These are phyloP conservation scores for Vanderwaltozyma verrucispora DNA, from an alignment of 805 yeast species.

Conservation along the genomic window DNA sequence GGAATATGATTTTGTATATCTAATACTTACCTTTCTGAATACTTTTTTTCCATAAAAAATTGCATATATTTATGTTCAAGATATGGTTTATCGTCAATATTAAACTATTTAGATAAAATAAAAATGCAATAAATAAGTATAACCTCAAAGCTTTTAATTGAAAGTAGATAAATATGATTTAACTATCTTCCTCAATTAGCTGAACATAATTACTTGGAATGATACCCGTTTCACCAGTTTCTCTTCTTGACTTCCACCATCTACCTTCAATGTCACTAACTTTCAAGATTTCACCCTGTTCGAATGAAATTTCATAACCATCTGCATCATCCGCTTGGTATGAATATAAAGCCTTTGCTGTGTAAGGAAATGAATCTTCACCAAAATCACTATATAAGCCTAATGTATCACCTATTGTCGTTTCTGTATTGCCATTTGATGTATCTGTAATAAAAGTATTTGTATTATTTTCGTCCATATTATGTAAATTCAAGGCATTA, in stretches of 20 bases:
- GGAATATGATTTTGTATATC: no score
- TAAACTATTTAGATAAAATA: no score
- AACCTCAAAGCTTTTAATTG: no score
- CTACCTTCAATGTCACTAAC: constrained; percentile 90
- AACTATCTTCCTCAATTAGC: constrained; percentile 41
- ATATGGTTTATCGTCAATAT: no score
- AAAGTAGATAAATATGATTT: no score
- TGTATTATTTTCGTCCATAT: constrained; percentile 8
- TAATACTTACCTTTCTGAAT: no score
- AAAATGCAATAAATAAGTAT: no score
- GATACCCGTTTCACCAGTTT: constrained; percentile 88
- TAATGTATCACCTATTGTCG: constrained; percentile 29
- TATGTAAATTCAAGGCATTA: not conserved
- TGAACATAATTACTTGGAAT: constrained; percentile 93
- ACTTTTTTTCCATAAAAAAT: no score
- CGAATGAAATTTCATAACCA: constrained; percentile 83
- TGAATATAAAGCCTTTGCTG: constrained; percentile 77
- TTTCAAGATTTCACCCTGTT: constrained; percentile 81
- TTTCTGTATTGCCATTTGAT: constrained; percentile 24
- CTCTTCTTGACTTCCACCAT: constrained; percentile 96
- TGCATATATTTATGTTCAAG: no score
- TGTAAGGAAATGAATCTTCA: constrained; percentile 52
- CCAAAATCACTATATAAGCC: constrained; percentile 29
- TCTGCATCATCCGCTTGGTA: constrained; percentile 89
- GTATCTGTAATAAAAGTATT: constrained; percentile 22